phyloP scores from a whole-genome alignment of 352 stramenopile genomes.

The Pythium phragmiticola region DNA sequence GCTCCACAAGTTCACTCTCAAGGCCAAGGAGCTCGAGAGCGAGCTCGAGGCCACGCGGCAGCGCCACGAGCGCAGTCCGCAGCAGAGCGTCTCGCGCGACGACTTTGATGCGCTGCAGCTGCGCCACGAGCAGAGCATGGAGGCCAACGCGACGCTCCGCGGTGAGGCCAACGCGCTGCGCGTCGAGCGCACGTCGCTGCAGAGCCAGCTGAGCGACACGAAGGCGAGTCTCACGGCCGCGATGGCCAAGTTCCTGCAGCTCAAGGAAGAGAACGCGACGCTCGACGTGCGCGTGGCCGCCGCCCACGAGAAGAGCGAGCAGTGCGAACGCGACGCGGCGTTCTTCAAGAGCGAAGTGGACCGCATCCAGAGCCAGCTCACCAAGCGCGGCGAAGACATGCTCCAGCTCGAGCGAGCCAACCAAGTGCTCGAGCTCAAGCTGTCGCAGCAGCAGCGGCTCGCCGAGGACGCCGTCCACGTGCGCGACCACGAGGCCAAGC shows the following conservation, averaged over 20 bases:
- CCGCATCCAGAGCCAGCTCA: slow-evolving; percentile 32
- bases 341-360: slow-evolving; percentile 48
- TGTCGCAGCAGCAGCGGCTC: slow-evolving; percentile 22
- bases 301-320: slow-evolving; percentile 33
- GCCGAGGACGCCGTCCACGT: slow-evolving; percentile 26
- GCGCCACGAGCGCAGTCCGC: slow-evolving; percentile 11
- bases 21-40: slow-evolving; percentile 35
- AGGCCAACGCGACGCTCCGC: slow-evolving; percentile 41
- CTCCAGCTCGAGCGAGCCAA: slow-evolving; percentile 27
- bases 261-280: slow-evolving; percentile 59
- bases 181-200: slow-evolving; percentile 39
- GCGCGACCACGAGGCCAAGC: slow-evolving; percentile 25
- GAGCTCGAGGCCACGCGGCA: slow-evolving; percentile 24
- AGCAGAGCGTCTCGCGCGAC: slow-evolving; percentile 24
- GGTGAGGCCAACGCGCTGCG: slow-evolving; percentile 57
- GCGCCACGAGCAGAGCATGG: slow-evolving; percentile 30
- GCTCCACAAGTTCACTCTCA: slow-evolving; percentile 14
- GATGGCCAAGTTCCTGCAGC: slow-evolving; percentile 58
- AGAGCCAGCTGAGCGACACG: slow-evolving; percentile 39
- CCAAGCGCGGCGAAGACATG: slow-evolving; percentile 32
- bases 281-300: slow-evolving; percentile 42
- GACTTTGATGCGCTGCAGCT: slow-evolving; percentile 30
- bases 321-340: slow-evolving; percentile 36
- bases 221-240: slow-evolving; percentile 32
- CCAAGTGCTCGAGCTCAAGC: slow-evolving; percentile 27